These are phyloP conservation scores for Dryas alaskensis DNA, from an alignment of 306 rosid genomes.

Conservation along the genomic window DNA sequence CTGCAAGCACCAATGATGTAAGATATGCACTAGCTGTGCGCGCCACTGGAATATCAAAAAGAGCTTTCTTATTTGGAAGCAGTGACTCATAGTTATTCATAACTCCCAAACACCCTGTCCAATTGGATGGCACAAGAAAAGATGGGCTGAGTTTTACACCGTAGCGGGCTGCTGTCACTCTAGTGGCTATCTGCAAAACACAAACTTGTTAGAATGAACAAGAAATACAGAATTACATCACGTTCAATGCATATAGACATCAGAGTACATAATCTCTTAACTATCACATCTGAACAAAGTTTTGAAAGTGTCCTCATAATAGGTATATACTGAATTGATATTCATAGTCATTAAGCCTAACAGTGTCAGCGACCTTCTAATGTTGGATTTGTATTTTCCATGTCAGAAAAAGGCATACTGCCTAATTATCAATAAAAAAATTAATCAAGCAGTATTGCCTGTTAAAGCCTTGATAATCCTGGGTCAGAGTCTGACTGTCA, in stretches of 20 bases:
- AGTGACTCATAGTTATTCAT: slow-evolving; percentile 88
- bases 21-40: slow-evolving; percentile 85
- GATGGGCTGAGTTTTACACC: slow-evolving; percentile 95
- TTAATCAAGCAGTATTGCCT: background rate
- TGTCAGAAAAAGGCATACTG: background rate
- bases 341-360: background rate
- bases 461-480: background rate
- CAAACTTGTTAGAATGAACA: slow-evolving; percentile 3
- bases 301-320: background rate
- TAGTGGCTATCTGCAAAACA: slow-evolving; percentile 67
- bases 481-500: background rate
- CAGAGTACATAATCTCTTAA: background rate
- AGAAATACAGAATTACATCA: background rate
- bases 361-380: no score
- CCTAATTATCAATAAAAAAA: background rate
- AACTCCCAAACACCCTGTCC: slow-evolving; percentile 96
- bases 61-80: slow-evolving; percentile 80
- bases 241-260: background rate
- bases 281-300: background rate
- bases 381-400: background rate
- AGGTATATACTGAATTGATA: background rate
- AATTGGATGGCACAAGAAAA: slow-evolving; percentile 84
- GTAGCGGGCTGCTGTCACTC: slow-evolving; percentile 77
- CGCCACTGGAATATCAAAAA: slow-evolving; percentile 85
- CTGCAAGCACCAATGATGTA: slow-evolving; percentile 72